phyloP scores from a whole-genome alignment of 169 alveolate species.

The Plasmodium berghei region DNA sequence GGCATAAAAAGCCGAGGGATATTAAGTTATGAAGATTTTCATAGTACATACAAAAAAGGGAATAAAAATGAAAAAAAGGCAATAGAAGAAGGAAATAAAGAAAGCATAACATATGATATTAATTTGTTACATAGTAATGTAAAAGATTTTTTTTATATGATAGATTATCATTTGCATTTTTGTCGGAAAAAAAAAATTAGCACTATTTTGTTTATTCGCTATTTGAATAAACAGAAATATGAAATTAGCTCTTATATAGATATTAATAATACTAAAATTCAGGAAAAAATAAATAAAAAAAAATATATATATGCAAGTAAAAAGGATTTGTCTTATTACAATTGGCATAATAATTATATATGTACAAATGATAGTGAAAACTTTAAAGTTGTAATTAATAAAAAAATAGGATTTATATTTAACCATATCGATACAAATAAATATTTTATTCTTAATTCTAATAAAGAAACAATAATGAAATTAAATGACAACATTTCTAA shows the following conservation, averaged over 20 bases:
- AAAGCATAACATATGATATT: conserved; percentile 27
- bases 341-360: conserved; percentile 66
- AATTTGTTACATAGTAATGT: conserved; percentile 30
- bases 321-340: conserved; percentile 57
- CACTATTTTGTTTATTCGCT: conserved; percentile 64
- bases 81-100: conserved; percentile 31
- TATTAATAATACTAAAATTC: conserved; percentile 21
- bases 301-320: conserved; percentile 59
- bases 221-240: conserved; percentile 38
- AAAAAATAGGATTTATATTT: conserved; percentile 58
- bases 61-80: conserved; percentile 24
- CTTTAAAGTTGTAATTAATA: conserved; percentile 45
- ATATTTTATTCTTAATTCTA: conserved; percentile 44
- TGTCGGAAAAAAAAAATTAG: conserved; percentile 49
- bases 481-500: conserved; percentile 43
- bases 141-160: conserved; percentile 33
- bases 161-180: conserved; percentile 61
- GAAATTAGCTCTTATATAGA: conserved; percentile 73
- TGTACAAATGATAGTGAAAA: conserved; percentile 63
- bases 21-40: conserved; percentile 60
- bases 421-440: conserved; percentile 27
- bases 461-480: conserved; percentile 20
- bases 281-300: conserved; percentile 47
- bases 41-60: conserved; percentile 35
- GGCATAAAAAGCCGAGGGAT: conserved; percentile 65